These are phyloP conservation scores for Dendrobium huoshanense DNA, from an alignment of 106 monocot species.

Conservation along the genomic window DNA sequence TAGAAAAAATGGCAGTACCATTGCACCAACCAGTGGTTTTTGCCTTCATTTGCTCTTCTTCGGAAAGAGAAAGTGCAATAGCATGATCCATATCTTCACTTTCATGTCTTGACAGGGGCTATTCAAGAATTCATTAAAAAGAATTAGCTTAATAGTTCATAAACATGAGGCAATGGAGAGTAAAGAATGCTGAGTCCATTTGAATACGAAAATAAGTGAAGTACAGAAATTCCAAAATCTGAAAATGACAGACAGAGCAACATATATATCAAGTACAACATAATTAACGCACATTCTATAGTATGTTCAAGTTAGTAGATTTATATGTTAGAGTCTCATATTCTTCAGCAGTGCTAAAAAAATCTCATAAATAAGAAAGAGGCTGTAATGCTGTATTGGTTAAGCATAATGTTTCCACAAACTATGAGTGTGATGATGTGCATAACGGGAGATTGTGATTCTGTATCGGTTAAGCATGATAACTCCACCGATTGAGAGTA, in stretches of 20 bases:
- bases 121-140: constrained; percentile 7
- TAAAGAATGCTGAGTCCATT: not conserved
- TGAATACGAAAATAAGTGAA: not conserved
- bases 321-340: too few relatives aligned
- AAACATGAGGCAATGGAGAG: constrained; percentile 3
- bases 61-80: constrained; percentile 78
- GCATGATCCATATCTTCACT: constrained; percentile 73
- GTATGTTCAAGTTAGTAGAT: too few relatives aligned
- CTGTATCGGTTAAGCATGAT: too few relatives aligned
- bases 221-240: not conserved
- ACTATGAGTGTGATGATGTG: too few relatives aligned
- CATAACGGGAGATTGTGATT: too few relatives aligned
- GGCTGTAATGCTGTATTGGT: too few relatives aligned
- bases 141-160: not conserved
- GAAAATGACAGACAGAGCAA: not conserved
- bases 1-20: not conserved
- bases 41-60: constrained; percentile 67
- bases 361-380: too few relatives aligned
- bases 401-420: too few relatives aligned
- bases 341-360: too few relatives aligned
- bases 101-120: constrained; percentile 31
- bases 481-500: too few relatives aligned
- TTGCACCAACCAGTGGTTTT: constrained; percentile 46
- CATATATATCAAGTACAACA: not conserved
- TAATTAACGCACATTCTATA: not conserved